Percentiles rank a stretch among this genome's conserved stretches.
These are phyloP conservation scores for Alternaria rosae DNA, from an alignment of 2,329 filamentous ascomycete species.

Conservation along the genomic window DNA sequence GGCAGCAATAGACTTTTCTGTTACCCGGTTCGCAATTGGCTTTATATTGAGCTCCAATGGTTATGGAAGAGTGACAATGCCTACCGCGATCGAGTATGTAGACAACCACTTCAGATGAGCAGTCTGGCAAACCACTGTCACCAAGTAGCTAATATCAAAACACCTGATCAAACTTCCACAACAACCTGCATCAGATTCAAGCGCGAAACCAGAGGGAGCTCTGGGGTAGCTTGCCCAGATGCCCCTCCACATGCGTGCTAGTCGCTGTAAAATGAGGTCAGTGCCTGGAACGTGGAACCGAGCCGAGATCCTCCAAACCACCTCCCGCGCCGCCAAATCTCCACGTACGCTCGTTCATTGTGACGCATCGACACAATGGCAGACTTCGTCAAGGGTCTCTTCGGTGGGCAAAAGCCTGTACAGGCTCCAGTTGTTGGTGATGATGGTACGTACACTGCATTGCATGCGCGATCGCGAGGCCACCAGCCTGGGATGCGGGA, in stretches of 20 bases:
- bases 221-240: conserved; percentile 12
- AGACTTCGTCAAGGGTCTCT: conserved; percentile 70
- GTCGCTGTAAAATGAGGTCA: conserved; percentile 37
- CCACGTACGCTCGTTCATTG: conserved; percentile 31
- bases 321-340: conserved; percentile 27
- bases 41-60: neutral
- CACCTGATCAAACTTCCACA: fast-evolving
- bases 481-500: conserved; percentile 17
- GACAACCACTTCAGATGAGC: neutral
- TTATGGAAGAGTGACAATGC: neutral
- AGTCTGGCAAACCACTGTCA: neutral
- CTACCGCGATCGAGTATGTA: neutral
- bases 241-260: conserved; percentile 38
- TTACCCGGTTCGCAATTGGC: neutral
- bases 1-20: neutral
- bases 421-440: conserved; percentile 63
- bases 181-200: neutral
- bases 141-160: neutral
- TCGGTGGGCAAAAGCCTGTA: conserved; percentile 71
- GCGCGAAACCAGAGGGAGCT: neutral
- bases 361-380: conserved; percentile 49
- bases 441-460: conserved; percentile 63
- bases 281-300: conserved; percentile 23
- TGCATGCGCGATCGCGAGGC: conserved; percentile 18
- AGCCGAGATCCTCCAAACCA: conserved; percentile 26